Percentiles rank a stretch among this genome's conserved stretches.
These are phyloP conservation scores for Wallacemonas sp. DNA, from an alignment of 208 protist species.

Conservation along the genomic window DNA sequence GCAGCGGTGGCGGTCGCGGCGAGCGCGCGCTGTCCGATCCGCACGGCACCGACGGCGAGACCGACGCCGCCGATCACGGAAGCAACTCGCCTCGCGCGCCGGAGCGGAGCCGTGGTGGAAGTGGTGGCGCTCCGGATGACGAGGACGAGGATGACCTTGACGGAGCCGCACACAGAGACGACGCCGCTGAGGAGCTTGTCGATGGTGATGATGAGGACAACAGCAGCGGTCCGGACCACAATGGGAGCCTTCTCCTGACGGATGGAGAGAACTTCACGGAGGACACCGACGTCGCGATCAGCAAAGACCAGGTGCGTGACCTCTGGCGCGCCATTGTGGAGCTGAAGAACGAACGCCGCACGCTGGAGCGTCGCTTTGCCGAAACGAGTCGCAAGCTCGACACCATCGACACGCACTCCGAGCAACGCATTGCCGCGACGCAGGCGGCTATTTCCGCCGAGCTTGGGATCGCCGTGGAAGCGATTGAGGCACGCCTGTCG, in stretches of 20 bases:
- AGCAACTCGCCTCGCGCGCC: not conserved
- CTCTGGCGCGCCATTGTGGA: slow-evolving; percentile 42
- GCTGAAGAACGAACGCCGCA: slow-evolving; percentile 29
- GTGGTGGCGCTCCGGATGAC: not conserved
- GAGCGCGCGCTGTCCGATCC: not conserved
- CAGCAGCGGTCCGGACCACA: slow-evolving; percentile 38
- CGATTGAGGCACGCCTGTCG: slow-evolving; percentile 3
- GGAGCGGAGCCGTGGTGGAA: slow-evolving; percentile 1
- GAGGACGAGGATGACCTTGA: slow-evolving; percentile 22
- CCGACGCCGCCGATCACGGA: not conserved
- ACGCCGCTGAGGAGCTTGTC: too few species aligned
- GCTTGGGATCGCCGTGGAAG: not conserved
- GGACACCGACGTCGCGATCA: not conserved
- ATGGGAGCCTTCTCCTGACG: slow-evolving; percentile 11
- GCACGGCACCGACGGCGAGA: not conserved
- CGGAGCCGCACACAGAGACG: too few species aligned
- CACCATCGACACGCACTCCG: not conserved
- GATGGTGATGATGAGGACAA: slow-evolving; percentile 42
- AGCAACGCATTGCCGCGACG: not conserved
- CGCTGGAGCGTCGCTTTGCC: slow-evolving; percentile 28
- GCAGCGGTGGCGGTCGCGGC: not conserved
- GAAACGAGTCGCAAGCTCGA: slow-evolving; percentile 32
- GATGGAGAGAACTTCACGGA: slow-evolving; percentile 7
- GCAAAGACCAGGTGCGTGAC: slow-evolving; percentile 28
- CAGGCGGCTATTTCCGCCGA: not conserved